Evolutionary conservation across 495 filamentous ascomycete species (phyloP), one percentile per base, ranked within the genome.

Genomic region (Penicillium desertorum): DNA sequence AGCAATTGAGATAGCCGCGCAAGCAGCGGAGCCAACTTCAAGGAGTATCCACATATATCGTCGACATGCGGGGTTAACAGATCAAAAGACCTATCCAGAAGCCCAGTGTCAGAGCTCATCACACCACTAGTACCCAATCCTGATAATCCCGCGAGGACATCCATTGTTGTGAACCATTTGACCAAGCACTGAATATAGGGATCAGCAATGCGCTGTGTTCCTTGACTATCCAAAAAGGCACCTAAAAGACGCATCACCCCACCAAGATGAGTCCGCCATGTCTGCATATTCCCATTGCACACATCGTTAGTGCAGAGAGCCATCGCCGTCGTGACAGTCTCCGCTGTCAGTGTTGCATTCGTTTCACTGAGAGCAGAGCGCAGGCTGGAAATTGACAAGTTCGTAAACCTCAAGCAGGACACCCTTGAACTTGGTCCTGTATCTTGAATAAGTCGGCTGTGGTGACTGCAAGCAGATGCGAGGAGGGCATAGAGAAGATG

Each of bases 241-340:
- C 37, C 48, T 1, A 72, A 51, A 2, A 72, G 46, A 12, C 60
- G 65, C 48, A 62, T 57, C 0, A 71, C 70, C 1, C 70, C 70
- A 3, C 49, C 36, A 12, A 73, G 60, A 61, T 73, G 71, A 7
- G 58, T 60, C 11, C 63, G 39, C 66, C 67, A 70, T n/a, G 63
- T 46, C 5, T 67, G 45, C 65, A 69, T 65, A 34, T 71, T 65
- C 0, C 71, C 71, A 56, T 73, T 73, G 22, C 71, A 73, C 32
- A 73, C 67, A 61, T 73, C 71, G 54, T 73, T 73, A 6, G 67
- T 73, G 56, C 71, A 73, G 11, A 73, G 44, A 1, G 63, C 59
- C 64, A 73, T 70, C 14, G 71, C 71, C 22, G 71, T 69, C 8
- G 62, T 64, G 19, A 64, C 56, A 8, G 59, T 71, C 45, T 71